Evolutionary conservation across 108 stramenopile genomes (phyloP).

Genomic region (Cyclotella kingstonii): DNA sequence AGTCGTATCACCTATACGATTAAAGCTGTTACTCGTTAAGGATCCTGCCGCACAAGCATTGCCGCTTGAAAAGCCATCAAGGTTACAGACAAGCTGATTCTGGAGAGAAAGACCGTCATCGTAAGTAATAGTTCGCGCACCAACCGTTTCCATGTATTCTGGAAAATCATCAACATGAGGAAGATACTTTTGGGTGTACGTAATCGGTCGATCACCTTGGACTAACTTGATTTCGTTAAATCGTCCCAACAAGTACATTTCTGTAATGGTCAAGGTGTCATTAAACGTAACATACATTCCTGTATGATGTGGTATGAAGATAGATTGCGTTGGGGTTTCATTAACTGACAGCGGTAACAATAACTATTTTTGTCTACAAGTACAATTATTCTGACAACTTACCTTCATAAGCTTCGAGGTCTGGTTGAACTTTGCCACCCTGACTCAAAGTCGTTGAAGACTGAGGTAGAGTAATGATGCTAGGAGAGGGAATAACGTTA

Average conservation of each 20-base stretch:
- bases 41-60: background rate
- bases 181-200: slow-evolving; percentile 30
- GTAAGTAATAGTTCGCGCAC: slow-evolving; percentile 27
- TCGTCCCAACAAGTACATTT: slow-evolving; percentile 35
- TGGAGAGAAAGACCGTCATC: slow-evolving; percentile 23
- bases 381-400: no score
- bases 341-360: no score
- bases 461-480: slow-evolving; percentile 16
- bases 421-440: slow-evolving; percentile 8
- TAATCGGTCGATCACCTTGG: slow-evolving; percentile 12
- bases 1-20: slow-evolving; percentile 35
- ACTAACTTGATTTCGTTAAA: slow-evolving; percentile 33
- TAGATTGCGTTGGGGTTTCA: background rate
- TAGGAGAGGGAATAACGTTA: slow-evolving; percentile 15
- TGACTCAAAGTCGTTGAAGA: background rate
- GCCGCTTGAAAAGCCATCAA: slow-evolving; percentile 19
- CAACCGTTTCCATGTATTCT: slow-evolving; percentile 12
- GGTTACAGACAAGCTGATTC: slow-evolving; percentile 2
- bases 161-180: slow-evolving; percentile 20
- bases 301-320: background rate
- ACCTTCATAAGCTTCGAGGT: slow-evolving; percentile 32
- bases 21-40: slow-evolving; percentile 15
- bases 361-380: no score
- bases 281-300: slow-evolving; percentile 32
- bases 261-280: slow-evolving; percentile 22